Conservation (phyloP, 2,329 filamentous ascomycete species). For the Stachybotrys elegans region DNA sequence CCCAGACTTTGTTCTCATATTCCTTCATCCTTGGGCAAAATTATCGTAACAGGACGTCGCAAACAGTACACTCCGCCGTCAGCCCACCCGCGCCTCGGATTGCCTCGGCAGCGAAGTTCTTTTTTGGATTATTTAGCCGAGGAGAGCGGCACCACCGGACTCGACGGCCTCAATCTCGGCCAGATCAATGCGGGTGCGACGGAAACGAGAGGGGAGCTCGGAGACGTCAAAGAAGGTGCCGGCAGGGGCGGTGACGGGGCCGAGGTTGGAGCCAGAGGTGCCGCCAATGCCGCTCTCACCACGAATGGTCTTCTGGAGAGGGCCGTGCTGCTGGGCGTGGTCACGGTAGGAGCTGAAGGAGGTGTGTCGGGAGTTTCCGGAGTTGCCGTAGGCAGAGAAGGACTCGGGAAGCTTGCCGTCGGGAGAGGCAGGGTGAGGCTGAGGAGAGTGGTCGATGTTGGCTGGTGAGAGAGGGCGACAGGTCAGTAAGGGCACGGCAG, state of each 20-base stretch:
- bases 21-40: too few species aligned
- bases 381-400: conserved; percentile 34
- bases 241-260: conserved; percentile 62
- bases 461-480: conserved; percentile 40
- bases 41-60: too few species aligned
- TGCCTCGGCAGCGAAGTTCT: background rate
- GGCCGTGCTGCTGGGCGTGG: conserved; percentile 73
- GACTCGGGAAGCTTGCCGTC: conserved; percentile 55
- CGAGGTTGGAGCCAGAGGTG: conserved; percentile 63
- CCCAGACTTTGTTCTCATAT: too few species aligned
- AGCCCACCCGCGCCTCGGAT: too few species aligned
- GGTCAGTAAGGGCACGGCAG: conserved; percentile 6
- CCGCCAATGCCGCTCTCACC: conserved; percentile 48
- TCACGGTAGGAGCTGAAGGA: conserved; percentile 74
- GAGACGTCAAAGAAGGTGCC: conserved; percentile 85
- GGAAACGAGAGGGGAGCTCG: conserved; percentile 82
- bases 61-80: background rate
- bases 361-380: conserved; percentile 39
- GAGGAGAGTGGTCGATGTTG: conserved; percentile 65
- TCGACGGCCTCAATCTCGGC: conserved; percentile 95
- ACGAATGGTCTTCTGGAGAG: conserved; percentile 56
- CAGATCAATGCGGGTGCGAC: conserved; percentile 64
- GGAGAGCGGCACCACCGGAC: conserved; percentile 72
- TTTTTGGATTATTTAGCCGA: conserved; percentile 33
- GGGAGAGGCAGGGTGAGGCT: conserved; percentile 68